phyloP scores from a whole-genome alignment of 2,329 filamentous ascomycete genomes.

The Fusarium nematophilum region DNA sequence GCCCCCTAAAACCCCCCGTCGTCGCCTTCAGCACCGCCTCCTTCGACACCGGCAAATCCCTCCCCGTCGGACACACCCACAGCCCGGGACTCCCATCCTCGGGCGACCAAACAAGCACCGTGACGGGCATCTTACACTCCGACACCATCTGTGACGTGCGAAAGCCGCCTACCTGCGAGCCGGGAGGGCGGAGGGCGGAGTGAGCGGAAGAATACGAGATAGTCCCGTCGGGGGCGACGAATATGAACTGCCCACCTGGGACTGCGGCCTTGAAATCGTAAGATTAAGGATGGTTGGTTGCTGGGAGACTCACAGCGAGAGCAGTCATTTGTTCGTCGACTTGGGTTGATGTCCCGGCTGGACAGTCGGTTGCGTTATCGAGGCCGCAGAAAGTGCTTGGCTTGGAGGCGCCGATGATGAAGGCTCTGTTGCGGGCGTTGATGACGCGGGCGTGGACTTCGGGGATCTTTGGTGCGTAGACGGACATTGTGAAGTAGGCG shows the following conservation, averaged over 20 bases:
- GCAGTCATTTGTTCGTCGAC: constrained; percentile 44
- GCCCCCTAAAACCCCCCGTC: constrained; percentile 34
- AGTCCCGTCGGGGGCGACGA: constrained; percentile 64
- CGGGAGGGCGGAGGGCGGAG: constrained; percentile 61
- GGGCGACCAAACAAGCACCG: constrained; percentile 41
- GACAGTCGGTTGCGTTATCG: constrained; percentile 35
- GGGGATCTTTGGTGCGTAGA: constrained; percentile 37
- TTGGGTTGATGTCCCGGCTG: constrained; percentile 42
- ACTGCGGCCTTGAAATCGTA: constrained; percentile 57
- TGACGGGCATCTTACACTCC: constrained; percentile 36
- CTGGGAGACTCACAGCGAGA: constrained; percentile 37
- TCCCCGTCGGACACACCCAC: constrained; percentile 43
- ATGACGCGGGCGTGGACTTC: constrained; percentile 40
- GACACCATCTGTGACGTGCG: constrained; percentile 42
- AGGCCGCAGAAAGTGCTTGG: constrained; percentile 45
- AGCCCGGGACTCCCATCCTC: constrained; percentile 35
- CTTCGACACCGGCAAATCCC: constrained; percentile 17
- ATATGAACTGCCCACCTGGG: constrained; percentile 72
- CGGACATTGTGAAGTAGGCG: constrained; percentile 42
- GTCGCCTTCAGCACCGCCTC: constrained; percentile 44
- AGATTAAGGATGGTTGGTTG: background rate
- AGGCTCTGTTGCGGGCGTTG: constrained; percentile 43
- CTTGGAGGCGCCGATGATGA: constrained; percentile 42
- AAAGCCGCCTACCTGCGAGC: constrained; percentile 64
- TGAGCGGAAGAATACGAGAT: constrained; percentile 68